Conservation (phyloP, 2,329 filamentous ascomycete species). For the Colletotrichum incanum region DNA sequence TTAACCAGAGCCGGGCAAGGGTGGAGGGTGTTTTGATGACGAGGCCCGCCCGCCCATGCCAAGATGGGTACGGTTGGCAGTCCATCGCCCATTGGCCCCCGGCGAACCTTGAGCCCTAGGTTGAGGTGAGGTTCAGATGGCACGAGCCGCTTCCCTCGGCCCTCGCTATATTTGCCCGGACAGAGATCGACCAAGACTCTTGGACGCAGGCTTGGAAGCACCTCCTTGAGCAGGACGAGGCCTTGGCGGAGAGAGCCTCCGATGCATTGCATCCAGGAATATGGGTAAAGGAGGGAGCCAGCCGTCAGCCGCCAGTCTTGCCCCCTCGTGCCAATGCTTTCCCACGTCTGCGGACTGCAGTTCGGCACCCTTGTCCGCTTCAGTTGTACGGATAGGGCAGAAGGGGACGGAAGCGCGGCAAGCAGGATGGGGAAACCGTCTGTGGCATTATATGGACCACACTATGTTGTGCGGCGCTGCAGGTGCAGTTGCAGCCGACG, state of each 20-base stretch:
- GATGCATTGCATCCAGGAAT: constrained; percentile 8
- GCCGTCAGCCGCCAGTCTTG: background rate
- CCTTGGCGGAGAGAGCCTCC: constrained; percentile 27
- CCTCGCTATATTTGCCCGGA: constrained; percentile 31
- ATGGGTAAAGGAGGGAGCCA: constrained; percentile 6
- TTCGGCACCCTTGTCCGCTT: constrained; percentile 9
- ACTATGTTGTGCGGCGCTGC: constrained; percentile 39
- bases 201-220: constrained; percentile 33
- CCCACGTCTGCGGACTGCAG: background rate
- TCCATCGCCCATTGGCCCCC: constrained; percentile 1
- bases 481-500: constrained; percentile 38
- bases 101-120: background rate
- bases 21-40: constrained; percentile 39
- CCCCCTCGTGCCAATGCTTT: background rate
- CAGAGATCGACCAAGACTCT: constrained; percentile 40
- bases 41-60: constrained; percentile 34
- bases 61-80: constrained; percentile 30
- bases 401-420: constrained; percentile 34
- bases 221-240: constrained; percentile 2
- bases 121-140: constrained; percentile 38
- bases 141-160: constrained; percentile 40
- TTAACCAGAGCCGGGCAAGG: constrained; percentile 24
- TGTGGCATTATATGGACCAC: constrained; percentile 15
- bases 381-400: constrained; percentile 30
- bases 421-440: constrained; percentile 22